Base-by-base conservation (phyloP, 2,329 filamentous ascomycete genomes). In the Aspergillaceae sp. region DNA sequence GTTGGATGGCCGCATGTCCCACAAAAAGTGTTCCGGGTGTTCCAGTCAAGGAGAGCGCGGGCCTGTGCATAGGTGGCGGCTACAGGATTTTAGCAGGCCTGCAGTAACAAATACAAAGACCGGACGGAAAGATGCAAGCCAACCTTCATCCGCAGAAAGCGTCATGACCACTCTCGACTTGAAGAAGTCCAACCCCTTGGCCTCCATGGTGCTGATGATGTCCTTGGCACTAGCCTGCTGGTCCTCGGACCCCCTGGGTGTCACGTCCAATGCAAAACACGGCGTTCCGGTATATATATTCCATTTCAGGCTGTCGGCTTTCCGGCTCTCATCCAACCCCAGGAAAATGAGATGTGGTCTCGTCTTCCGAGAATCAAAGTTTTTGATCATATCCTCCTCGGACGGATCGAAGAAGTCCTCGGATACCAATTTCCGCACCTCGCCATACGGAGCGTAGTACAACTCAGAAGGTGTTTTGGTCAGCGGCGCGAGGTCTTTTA, bases 11-110 rank as follows among this genome's bases (percentile, higher is more conserved):
- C 91, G 67, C 92, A 98, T 46, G 84, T 84, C 30, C 83, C 89
- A 66, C 92, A 98, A 74, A 88, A 98, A 29, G 84, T 86, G 68
- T 94, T 95, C 43, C 91, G 85, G 28, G 76, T 76, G 70, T 98
- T 97, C 92, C 92, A 98, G 71, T 97, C 92, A 33, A 94, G 74
- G 28, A 96, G 75, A 40, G 89, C 86, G 46, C 91, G 83, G 5
- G 89, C 87, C 67, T 95, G 87, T 9, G 88, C 91, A 56, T 89
- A 95, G 40, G 95, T 86, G 42, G 90, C 88, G 48, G 90, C 92
- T 92, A 30, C 51, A 42, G 36, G 38, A 19, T 4, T 7, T 51
- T 8, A 45, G 50, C 32, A 43, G 38, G 29, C 40, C 1, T 45
- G 40, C 32, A 28, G 33, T 29, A 1, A 30, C 29, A 7, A 11